Evolutionary conservation across 345 rosid genomes (phyloP), one percentile per base, ranked within the genome.

Genomic region (Acer campestre): DNA sequence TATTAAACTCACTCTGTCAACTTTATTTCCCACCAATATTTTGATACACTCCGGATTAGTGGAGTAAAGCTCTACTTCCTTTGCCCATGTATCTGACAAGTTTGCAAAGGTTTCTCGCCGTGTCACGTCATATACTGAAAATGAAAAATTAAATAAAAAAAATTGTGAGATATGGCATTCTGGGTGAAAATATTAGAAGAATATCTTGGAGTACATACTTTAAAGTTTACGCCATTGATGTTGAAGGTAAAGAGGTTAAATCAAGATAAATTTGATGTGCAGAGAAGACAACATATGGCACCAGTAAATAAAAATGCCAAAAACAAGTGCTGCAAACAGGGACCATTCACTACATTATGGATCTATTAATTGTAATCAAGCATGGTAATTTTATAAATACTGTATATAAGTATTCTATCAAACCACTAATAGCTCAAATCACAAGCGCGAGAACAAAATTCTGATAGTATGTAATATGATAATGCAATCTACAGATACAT

Each of bases 11-110:
- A 91, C 97, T 89, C 74, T 90, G 67, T 94, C 97, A 46, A 94
- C 90, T 85, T 94, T 94, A 73, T 92, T 94, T 75, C 98, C 98
- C 82, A 94, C 94, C 46, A 92, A 85, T 80, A 94, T 79, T 82
- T 85, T 92, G 76, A 92, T 74, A 76, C 96, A 90, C 27, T 92
- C 97, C 38, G 81, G 88, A 82, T 92, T 90, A 22, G 93, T 91
- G 13, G 93, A 92, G 86, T 92, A 88, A 70, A 90, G 91, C 78
- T 94, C 96, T 29, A 91, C 89, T 80, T 94, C 99, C 83, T 88
- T 94, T 27, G 92, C 93, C 98, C 99, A 96, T 81, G 82, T 76
- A 49, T 91, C 90, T 22, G 95, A 91, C 79, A 96, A 83, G 89
- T 89, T 89, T 62, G 86, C 78, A 83, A 96, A 93, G 40, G 93